Evolutionary conservation across 2,329 filamentous ascomycete genomes (phyloP).

Genomic region (Cladosporium sp.): DNA sequence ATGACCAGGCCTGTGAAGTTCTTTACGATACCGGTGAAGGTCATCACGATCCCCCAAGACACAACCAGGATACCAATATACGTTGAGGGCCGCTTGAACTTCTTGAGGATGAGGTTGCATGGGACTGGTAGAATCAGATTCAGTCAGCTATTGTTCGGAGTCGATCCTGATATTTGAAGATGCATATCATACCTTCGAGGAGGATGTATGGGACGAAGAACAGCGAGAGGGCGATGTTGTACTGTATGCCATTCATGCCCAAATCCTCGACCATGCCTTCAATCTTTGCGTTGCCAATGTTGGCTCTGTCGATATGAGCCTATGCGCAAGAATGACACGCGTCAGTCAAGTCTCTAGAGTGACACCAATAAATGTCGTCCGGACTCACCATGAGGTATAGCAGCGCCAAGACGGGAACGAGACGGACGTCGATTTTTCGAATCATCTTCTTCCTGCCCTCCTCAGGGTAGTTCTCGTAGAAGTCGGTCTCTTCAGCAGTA

Average conservation of each 20-base stretch:
- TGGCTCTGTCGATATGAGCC: conserved; percentile 48
- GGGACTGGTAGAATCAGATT: conserved; percentile 26
- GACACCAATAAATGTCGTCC: neutral
- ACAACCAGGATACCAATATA: conserved; percentile 32
- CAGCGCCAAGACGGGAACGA: conserved; percentile 49
- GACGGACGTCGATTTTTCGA: conserved; percentile 50
- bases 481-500: conserved; percentile 26
- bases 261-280: conserved; percentile 26
- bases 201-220: conserved; percentile 37
- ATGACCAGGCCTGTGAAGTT: conserved; percentile 30
- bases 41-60: conserved; percentile 31
- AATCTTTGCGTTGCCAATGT: conserved; percentile 42
- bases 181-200: conserved; percentile 33
- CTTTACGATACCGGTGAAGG: conserved; percentile 31
- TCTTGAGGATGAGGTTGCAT: conserved; percentile 34
- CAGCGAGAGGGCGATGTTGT: conserved; percentile 41
- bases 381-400: neutral
- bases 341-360: neutral
- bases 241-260: conserved; percentile 27
- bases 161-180: conserved; percentile 31
- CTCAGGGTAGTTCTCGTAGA: conserved; percentile 25
- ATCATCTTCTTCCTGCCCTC: conserved; percentile 39
- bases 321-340: neutral
- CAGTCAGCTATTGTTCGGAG: conserved; percentile 22
- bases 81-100: conserved; percentile 29